Conservation (phyloP, 305 asterid genomes). For the Fraxinus sp. region DNA sequence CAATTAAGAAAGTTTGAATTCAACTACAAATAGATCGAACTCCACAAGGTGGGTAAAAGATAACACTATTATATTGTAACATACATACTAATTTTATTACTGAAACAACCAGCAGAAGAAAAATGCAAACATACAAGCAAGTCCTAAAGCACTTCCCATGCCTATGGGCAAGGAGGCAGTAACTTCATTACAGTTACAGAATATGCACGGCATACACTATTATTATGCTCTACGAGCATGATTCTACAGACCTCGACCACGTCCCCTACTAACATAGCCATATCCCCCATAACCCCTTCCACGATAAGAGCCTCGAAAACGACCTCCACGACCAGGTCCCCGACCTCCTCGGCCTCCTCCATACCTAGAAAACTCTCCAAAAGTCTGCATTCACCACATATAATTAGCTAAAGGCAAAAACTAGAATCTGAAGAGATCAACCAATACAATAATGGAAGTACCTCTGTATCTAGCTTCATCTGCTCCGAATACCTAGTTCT, state of each 20-base stretch:
- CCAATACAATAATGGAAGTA: constrained; percentile 23
- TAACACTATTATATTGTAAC: not conserved
- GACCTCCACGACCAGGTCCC: constrained; percentile 76
- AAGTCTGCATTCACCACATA: constrained; percentile 51
- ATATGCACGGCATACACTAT: constrained; percentile 4
- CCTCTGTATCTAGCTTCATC: constrained; percentile 91
- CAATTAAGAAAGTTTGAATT: not conserved
- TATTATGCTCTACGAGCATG: constrained; percentile 38
- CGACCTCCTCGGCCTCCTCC: constrained; percentile 87
- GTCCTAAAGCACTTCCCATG: constrained; percentile 36
- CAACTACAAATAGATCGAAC: not conserved
- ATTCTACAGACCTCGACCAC: constrained; percentile 53
- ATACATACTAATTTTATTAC: not conserved
- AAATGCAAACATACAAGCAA: constrained; percentile 24
- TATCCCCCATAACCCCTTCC: constrained; percentile 60
- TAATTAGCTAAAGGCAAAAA: not conserved
- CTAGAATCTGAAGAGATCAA: not conserved
- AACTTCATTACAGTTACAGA: constrained; percentile 19
- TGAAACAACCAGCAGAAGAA: not conserved
- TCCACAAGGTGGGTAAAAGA: not conserved
- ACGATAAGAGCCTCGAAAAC: constrained; percentile 62
- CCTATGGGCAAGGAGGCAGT: constrained; percentile 24
- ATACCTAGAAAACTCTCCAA: constrained; percentile 83
- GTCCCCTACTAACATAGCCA: constrained; percentile 62
- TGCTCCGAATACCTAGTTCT: constrained; percentile 92